phyloP scores from a whole-genome alignment of 495 filamentous ascomycete species.

The Margaritispora aquatica region DNA sequence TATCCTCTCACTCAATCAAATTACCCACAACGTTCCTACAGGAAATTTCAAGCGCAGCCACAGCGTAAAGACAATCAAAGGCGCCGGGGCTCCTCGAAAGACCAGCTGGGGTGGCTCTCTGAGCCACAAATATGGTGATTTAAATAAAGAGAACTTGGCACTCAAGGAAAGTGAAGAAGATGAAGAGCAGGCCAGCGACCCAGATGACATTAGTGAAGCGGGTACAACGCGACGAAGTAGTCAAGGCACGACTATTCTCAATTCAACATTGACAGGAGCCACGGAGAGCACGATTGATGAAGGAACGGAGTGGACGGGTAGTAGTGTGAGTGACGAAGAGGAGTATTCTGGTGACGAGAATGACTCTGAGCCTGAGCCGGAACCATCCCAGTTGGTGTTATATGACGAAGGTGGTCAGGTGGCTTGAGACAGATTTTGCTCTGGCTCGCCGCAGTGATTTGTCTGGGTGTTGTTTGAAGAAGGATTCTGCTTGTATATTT shows the following conservation, averaged over 20 bases:
- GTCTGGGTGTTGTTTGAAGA: conserved; percentile 9
- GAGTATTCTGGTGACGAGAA: conserved; percentile 2
- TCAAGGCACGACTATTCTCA: conserved; percentile 16
- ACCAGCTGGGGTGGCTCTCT: conserved; percentile 59
- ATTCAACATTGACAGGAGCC: conserved; percentile 13
- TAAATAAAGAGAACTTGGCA: conserved; percentile 40
- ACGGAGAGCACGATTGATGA: conserved; percentile 22
- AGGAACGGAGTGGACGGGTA: conserved; percentile 22
- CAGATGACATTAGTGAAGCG: conserved; percentile 26
- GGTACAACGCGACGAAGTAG: conserved; percentile 22
- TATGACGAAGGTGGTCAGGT: conserved; percentile 18
- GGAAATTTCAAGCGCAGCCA: conserved; percentile 54
- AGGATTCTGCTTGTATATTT: background rate
- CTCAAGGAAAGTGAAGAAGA: conserved; percentile 40
- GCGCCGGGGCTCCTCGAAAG: conserved; percentile 59
- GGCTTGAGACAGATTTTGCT: background rate
- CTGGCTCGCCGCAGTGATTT: background rate
- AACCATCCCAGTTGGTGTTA: conserved; percentile 8
- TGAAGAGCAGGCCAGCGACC: conserved; percentile 23
- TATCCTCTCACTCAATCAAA: conserved; percentile 84
- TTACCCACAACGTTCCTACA: conserved; percentile 64
- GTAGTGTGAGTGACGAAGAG: conserved; percentile 18
- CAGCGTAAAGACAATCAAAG: conserved; percentile 60
- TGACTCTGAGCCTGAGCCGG: background rate
- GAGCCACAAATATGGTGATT: conserved; percentile 36